Evolutionary conservation across 2,329 filamentous ascomycete genomes (phyloP).

Genomic region (Escovopsis sp.): DNA sequence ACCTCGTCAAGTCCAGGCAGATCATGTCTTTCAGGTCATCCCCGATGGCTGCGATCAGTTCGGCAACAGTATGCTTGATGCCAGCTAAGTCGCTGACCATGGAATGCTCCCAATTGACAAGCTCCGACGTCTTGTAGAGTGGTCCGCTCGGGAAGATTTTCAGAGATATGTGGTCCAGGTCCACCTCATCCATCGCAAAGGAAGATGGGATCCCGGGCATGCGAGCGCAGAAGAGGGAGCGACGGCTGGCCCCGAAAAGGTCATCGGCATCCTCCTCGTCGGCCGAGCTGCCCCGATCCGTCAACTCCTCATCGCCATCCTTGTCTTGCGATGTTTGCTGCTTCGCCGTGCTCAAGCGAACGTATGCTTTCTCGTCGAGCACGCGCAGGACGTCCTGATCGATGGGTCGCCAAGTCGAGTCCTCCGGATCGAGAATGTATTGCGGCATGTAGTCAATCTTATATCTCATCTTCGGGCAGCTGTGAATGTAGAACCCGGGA

Average conservation of each 20-base stretch:
- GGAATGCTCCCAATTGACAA: constrained; percentile 44
- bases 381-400: constrained; percentile 33
- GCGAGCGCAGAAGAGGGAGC: constrained; percentile 39
- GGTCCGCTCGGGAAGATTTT: constrained; percentile 24
- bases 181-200: constrained; percentile 34
- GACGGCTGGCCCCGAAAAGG: neutral
- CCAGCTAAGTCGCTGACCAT: constrained; percentile 31
- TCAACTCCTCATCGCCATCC: neutral
- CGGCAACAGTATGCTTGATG: constrained; percentile 48
- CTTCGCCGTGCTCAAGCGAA: constrained; percentile 24
- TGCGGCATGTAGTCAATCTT: constrained; percentile 68
- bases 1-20: constrained; percentile 38
- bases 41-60: constrained; percentile 52
- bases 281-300: constrained; percentile 4
- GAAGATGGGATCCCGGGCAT: constrained; percentile 52
- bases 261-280: constrained; percentile 10
- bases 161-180: constrained; percentile 45
- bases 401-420: constrained; percentile 45
- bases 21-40: constrained; percentile 39
- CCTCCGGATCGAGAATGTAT: constrained; percentile 55
- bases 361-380: constrained; percentile 40
- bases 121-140: constrained; percentile 31
- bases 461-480: constrained; percentile 69
- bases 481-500: constrained; percentile 68
- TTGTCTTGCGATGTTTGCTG: neutral